These are phyloP conservation scores for Spizellomyces punctatus DNA, from an alignment of 192 early-diverging fungal genomes.

Conservation along the genomic window DNA sequence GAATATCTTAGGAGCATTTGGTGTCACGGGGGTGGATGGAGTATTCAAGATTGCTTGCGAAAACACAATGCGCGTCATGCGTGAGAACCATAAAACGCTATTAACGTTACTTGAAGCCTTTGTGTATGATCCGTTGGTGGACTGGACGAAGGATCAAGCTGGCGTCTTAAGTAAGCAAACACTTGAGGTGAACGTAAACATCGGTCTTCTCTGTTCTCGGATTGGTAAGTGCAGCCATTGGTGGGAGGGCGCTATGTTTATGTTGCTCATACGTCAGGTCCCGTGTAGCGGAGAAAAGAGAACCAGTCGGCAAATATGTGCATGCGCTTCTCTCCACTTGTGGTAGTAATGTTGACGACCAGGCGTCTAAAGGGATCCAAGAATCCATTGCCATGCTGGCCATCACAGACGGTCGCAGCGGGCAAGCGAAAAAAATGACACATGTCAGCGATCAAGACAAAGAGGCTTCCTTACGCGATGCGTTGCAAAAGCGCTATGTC, in stretches of 20 bases:
- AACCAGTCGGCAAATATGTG: neutral
- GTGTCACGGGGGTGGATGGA: constrained; percentile 47
- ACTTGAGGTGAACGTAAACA: constrained; percentile 46
- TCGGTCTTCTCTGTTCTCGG: constrained; percentile 45
- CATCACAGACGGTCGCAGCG: no score
- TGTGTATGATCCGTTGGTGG: constrained; percentile 58
- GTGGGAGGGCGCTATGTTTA: constrained; percentile 9
- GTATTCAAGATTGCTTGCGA: constrained; percentile 47
- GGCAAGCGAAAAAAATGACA: no score
- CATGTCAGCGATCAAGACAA: no score
- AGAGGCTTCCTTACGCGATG: neutral
- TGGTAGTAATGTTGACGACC: neutral
- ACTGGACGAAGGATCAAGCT: constrained; percentile 46
- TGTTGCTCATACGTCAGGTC: neutral
- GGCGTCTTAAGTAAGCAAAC: constrained; percentile 28
- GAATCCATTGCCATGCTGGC: no score
- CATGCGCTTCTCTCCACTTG: neutral
- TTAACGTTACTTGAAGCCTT: constrained; percentile 59
- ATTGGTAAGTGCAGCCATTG: constrained; percentile 22
- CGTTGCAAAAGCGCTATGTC: neutral
- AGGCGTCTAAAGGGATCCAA: no score
- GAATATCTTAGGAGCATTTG: constrained; percentile 44
- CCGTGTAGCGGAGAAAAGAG: constrained; percentile 10
- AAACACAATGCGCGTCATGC: constrained; percentile 38
- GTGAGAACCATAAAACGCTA: constrained; percentile 45